These are phyloP conservation scores for Jamesozyma rosinii DNA, from an alignment of 805 yeast genomes.

Conservation along the genomic window DNA sequence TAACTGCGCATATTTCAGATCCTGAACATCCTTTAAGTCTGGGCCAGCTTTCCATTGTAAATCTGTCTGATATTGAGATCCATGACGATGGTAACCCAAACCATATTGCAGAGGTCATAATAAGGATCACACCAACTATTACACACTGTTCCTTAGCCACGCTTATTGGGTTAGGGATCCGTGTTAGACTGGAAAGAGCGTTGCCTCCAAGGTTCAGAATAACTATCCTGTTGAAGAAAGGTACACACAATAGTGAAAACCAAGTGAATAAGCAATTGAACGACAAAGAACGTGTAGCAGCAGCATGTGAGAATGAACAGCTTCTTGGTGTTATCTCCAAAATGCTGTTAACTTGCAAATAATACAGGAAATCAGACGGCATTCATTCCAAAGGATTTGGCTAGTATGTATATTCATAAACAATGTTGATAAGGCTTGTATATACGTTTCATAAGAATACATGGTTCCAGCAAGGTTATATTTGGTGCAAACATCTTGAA, in stretches of 20 bases:
- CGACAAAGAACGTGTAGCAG: conserved; percentile 95
- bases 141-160: conserved; percentile 97
- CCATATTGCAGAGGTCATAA: conserved; percentile 63
- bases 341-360: conserved; percentile 77
- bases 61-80: conserved; percentile 69
- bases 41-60: conserved; percentile 91
- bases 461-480: too few species aligned
- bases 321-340: conserved; percentile 79
- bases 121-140: conserved; percentile 90
- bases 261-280: conserved; percentile 95
- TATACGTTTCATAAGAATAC: too few species aligned
- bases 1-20: conserved; percentile 79
- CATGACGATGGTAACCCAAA: conserved; percentile 43
- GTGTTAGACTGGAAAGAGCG: conserved; percentile 84
- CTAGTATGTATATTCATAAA: not conserved
- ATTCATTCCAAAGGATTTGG: too few species aligned
- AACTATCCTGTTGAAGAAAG: conserved; percentile 72
- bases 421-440: too few species aligned
- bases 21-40: conserved; percentile 96
- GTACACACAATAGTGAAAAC: conserved; percentile 89
- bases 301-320: conserved; percentile 97
- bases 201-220: conserved; percentile 79
- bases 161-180: conserved; percentile 84
- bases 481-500: too few species aligned
- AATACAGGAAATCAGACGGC: too few species aligned